Base-by-base conservation (phyloP, 2,329 filamentous ascomycete genomes). In the Periconia sp. region DNA sequence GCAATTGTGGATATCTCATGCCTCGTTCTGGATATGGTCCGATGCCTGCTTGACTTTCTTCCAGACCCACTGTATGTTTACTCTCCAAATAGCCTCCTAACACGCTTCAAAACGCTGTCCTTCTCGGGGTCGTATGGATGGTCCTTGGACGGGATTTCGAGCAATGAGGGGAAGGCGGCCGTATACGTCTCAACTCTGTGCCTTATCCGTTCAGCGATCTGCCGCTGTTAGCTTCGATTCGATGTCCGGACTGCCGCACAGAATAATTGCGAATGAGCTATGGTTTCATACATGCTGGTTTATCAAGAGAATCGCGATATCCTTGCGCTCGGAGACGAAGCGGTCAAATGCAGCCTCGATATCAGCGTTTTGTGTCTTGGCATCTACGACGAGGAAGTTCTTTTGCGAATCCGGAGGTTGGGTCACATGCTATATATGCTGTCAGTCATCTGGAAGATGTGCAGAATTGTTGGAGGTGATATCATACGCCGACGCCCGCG, bases 71-170 rank as follows among this genome's bases (percentile, higher is more conserved):
- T 41, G 37, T 10, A 23, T 1, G 10, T 46, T 72, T 84, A 92
- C 79, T 92, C 86, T 61, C 86, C 86, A 75, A 88, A 88, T 59
- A 90, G 69, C 67, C 87, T 85, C 72, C 85, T 80, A 60, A 99
- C 94, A 62, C 94, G 84, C 78, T 92, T 90, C 77, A 99, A 76
- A 42, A 99, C 93, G 71, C 93, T 97, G 75, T 99, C 94, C 81
- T 99, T 99, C 78, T 99, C 94, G 0, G 94, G 94, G 68, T 99
- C 93, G 72, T 99, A 99, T 2, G 94, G 94, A 74, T 99, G 94
- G 74, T 99, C 94, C 82, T 99, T 99, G 78, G 91, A 96, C 20
- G 94, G 94, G 56, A 99, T 97, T 76, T 99, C 94, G 53, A 99
- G 85, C 50, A 99, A 84, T 19, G 92, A 88, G n/a, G 94, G 94